Percentiles rank a stretch among this genome's conserved stretches.
Evolutionary conservation across 1,284 basidiomycete genomes (phyloP).

Genomic region (Pterulicium gracile): DNA sequence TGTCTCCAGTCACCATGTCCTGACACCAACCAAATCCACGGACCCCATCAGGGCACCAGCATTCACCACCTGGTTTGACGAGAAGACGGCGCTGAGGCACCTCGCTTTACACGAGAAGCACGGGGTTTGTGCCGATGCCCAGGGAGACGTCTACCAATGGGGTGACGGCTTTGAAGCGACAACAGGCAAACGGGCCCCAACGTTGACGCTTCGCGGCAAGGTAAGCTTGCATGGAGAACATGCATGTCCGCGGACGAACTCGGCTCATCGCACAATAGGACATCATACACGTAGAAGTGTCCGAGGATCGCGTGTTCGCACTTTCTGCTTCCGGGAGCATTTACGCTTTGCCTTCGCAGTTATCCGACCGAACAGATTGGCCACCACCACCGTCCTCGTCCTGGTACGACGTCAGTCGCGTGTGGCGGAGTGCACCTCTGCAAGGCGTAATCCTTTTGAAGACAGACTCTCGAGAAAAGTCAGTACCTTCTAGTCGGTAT

Average conservation of each 20-base stretch:
- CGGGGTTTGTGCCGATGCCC: constrained; percentile 76
- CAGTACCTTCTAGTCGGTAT: neutral
- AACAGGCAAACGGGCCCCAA: constrained; percentile 22
- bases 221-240: constrained; percentile 26
- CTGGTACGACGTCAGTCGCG: constrained; percentile 46
- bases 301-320: constrained; percentile 54
- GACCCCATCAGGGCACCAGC: constrained; percentile 38
- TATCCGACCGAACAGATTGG: constrained; percentile 23
- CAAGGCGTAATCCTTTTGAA: too few species aligned
- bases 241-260: constrained; percentile 4
- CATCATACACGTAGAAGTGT: constrained; percentile 50
- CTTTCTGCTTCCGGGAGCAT: constrained; percentile 66
- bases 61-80: constrained; percentile 40
- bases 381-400: constrained; percentile 30
- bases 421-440: constrained; percentile 35
- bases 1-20: constrained; percentile 20
- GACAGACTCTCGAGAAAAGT: too few species aligned
- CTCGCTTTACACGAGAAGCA: constrained; percentile 65
- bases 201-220: constrained; percentile 59
- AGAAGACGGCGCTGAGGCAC: constrained; percentile 62
- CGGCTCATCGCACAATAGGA: constrained; percentile 35
- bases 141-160: constrained; percentile 89
- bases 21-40: constrained; percentile 26
- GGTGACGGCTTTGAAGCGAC: constrained; percentile 44
- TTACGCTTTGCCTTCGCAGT: constrained; percentile 53